Evolutionary conservation across 768 basidiomycete genomes (phyloP), one percentile per base, ranked within the genome.

Genomic region (Dentipellis sp.): DNA sequence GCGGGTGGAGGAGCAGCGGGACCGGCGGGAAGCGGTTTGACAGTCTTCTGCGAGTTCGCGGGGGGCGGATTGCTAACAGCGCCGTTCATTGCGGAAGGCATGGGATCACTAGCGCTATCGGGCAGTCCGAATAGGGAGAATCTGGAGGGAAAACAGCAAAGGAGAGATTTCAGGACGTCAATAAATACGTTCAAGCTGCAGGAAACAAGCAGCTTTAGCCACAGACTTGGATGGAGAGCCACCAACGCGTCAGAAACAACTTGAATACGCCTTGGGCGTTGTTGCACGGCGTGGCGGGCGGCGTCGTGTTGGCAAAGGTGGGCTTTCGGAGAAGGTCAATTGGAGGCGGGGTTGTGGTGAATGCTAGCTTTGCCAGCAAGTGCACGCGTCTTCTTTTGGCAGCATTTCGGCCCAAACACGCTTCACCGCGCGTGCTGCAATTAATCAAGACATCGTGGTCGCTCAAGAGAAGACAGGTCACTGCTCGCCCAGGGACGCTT

Each of bases 1-100:
- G 74, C 72, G 56, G 84, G 86, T 36, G 82, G 78, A 56, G 83
- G 82, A 22, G 69, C 67, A n/a, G 68, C 64, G 48, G 67, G 69
- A 19, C 67, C 65, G 11, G 67, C 59, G 16, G 69, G 70, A 4
- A 65, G 66, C 8, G 67, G 68, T 56, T 66, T 69, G 36, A 59
- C 45, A 2, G 54, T 52, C 22, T 61, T 53, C 34, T 56, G 50
- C 42, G 53, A n/a, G 21, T 50, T 45, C 12, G 48, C 23, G 23
- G 50, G 21, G 14, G 17, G 48, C 19, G 48, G 29, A 49, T 49
- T 49, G 48, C 29, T 49, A n/a, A 59, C 17, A 17, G 47, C 21
- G 40, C 42, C 53, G 36, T 49, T 49, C 48, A 22, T 49, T 29
- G 29, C 29, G 29, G 29, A 29, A 10, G 48, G 10, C 22, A 49